Evolutionary conservation across 345 rosid genomes (phyloP).

Genomic region (Salix suchowensis): DNA sequence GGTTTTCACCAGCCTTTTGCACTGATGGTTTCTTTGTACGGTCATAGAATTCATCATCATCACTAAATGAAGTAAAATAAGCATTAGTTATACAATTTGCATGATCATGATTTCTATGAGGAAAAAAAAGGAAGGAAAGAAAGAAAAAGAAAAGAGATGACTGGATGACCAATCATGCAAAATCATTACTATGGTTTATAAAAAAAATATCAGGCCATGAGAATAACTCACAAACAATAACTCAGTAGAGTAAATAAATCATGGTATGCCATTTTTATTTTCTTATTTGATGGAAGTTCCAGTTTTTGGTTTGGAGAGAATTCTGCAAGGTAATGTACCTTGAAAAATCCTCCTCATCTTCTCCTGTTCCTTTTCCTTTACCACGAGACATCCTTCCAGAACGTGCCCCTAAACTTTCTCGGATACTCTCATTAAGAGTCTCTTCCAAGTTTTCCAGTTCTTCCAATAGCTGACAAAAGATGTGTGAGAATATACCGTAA

Average conservation of each 20-base stretch:
- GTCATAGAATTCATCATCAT: constrained; percentile 95
- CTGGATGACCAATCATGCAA: neutral
- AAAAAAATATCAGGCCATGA: neutral
- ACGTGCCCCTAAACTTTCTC: constrained; percentile 86
- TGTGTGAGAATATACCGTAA: neutral
- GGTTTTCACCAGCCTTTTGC: constrained; percentile 52
- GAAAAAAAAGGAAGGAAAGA: neutral
- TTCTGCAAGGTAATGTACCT: constrained; percentile 45
- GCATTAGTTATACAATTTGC: neutral
- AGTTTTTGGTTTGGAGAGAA: constrained; percentile 2
- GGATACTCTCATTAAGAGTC: constrained; percentile 86
- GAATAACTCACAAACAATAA: neutral
- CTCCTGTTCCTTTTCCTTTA: constrained; percentile 54
- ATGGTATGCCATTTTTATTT: no score
- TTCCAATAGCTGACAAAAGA: constrained; percentile 59
- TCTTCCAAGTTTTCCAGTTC: constrained; percentile 97
- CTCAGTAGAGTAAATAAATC: no score
- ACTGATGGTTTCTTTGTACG: constrained; percentile 66
- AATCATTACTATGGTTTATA: neutral
- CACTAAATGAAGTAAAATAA: constrained; percentile 41
- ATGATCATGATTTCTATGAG: neutral
- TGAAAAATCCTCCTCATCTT: constrained; percentile 54
- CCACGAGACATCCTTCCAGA: constrained; percentile 43
- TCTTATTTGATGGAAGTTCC: no score
- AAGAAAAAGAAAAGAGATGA: neutral